Base-by-base conservation (phyloP, 768 basidiomycete genomes). In the Leccinum longicurvipes region DNA sequence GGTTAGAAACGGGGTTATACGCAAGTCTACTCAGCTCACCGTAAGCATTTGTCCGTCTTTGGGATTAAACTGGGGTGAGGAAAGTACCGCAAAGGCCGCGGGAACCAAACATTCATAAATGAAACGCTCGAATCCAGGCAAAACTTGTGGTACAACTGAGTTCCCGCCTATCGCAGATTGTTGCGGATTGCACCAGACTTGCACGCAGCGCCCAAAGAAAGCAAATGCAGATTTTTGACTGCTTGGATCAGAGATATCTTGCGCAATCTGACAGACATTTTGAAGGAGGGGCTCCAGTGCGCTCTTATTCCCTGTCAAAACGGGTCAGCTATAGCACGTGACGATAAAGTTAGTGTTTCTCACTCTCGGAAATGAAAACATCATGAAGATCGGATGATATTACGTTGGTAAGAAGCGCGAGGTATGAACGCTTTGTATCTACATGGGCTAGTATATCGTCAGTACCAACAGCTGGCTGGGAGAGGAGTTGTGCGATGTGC, bases 81-180 rank as follows among this genome's bases (percentile, higher is more conserved):
- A 86, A 1, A 93, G 83, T 4, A 98, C 83, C 8, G 84, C 80
- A 71, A 99, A 97, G 23, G 86, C 87, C 3, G 84, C 75, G 11
- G 93, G 91, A 50, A 98, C 76, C 31, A 96, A 73, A 12, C 86
- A 82, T 58, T 94, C 89, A 64, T 98, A 98, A 28, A 96, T 82
- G 68, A 95, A 95, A 14, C 83, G 81, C 62, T 98, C 94, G 62
- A 97, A 98, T 1, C 96, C 95, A 11, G 93, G 93, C 44, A 98
- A 72, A 11, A 77, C 74, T 24, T 63, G 64, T 31, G 63, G 67
- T 34, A 51, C 57, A 15, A 59, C 58, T 15, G 76, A 75, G 49
- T 76, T 75, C 21, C 77, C 71, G 3, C 64, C 60, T 3, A 66
- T 45, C 23, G 66, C 50, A 25, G 74, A 60, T 39, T 74, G 65